Evolutionary conservation across 768 basidiomycete species (phyloP).

Genomic region (Pleurotus salmoneostramineus): DNA sequence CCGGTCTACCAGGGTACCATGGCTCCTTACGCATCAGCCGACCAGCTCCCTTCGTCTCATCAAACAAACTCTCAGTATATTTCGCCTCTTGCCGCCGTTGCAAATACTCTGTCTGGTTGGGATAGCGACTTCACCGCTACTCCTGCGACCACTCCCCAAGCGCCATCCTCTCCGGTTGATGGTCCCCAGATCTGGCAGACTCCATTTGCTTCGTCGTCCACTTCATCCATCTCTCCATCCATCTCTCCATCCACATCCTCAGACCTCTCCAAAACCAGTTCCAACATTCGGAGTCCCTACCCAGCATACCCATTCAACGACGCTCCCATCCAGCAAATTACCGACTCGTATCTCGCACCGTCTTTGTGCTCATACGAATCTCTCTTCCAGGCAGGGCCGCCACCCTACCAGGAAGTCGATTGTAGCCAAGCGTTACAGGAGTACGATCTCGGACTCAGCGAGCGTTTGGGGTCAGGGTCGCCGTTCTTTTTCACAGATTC

Average conservation of each 20-base stretch:
- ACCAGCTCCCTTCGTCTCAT: neutral
- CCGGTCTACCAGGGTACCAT: too few species aligned
- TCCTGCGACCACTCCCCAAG: neutral
- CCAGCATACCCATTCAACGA: neutral
- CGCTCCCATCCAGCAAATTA: neutral
- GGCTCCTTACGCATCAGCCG: neutral
- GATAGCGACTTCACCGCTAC: conserved; percentile 3
- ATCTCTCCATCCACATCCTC: neutral
- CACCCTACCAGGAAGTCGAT: conserved; percentile 1
- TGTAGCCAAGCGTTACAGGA: conserved; percentile 6
- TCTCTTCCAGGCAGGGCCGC: conserved; percentile 1
- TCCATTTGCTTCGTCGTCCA: neutral
- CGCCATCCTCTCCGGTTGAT: neutral
- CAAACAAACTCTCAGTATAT: neutral
- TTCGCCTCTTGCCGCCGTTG: neutral
- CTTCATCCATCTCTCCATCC: neutral
- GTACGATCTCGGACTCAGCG: conserved; percentile 7
- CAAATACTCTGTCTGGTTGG: conserved; percentile 5
- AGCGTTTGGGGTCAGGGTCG: conserved; percentile 7
- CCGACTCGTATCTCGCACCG: neutral
- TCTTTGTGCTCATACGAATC: neutral
- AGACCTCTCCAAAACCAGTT: neutral
- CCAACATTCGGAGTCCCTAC: neutral
- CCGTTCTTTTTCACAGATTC: neutral
- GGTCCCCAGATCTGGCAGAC: neutral